Base-by-base conservation (phyloP, 2,329 filamentous ascomycete genomes). In the Cladophialophora immunda region DNA sequence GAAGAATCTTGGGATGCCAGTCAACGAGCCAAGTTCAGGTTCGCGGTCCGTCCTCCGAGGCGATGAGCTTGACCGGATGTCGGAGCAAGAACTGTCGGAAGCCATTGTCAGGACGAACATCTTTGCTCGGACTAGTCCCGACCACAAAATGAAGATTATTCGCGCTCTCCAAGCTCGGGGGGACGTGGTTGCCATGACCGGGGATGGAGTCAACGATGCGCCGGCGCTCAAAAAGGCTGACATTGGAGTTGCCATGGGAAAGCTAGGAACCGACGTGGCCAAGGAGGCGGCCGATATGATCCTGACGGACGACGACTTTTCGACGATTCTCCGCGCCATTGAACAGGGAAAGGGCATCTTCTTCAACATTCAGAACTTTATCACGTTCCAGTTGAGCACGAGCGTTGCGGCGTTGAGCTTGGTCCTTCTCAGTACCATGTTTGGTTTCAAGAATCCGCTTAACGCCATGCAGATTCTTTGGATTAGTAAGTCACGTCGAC, bases 391-490 rank as follows among this genome's bases (percentile, higher is more conserved):
- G 82, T 87, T 99, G 65, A 97, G 94, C 79, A 99, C 95, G 56
- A 97, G 93, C 77, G 95, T 96, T 22, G 95, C 96, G 62, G 93
- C 95, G 68, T 83, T 99, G 72, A 93, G 92, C 65, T 85, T 99
- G 62, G 95, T 99, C 19, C 88, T 99, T 72, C 80, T 99, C 75
- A 97, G 94, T 83, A 97, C 93, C 32, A 91, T 92, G 73, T 86
- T 97, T 68, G 95, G 95, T 45, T 95, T 96, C 82, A 94, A 93
- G 80, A 97, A 95, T 77, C 96, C 95, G 54, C 85, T 99, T 68
- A 99, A 99, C 78, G 93, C 95, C 58, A 99, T 99, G 95, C 95
- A 99, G 82, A 99, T 99, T 82, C 86, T 99, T 50, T 99, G 95
- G 95, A 99, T 99, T 76, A 99, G 94, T 97, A 83, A 82, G 93